Evolutionary conservation across 2,329 filamentous ascomycete species (phyloP).

Genomic region (Biscogniauxia marginata): DNA sequence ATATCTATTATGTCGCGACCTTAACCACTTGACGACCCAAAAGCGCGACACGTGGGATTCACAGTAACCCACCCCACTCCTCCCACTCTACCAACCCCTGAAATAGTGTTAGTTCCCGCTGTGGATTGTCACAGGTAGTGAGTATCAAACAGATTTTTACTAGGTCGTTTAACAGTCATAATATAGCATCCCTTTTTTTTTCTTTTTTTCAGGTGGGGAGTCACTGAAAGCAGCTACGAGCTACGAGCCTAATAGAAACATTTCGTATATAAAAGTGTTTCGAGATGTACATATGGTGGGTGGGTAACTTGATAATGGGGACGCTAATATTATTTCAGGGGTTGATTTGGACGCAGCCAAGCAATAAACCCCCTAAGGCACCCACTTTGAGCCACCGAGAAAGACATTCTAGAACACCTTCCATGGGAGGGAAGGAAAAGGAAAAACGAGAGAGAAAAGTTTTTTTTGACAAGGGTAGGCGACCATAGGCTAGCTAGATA

Average conservation of each 20-base stretch:
- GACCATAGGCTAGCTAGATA: background rate
- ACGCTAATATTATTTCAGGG: background rate
- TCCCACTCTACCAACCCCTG: background rate
- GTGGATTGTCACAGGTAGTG: background rate
- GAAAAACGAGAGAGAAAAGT: background rate
- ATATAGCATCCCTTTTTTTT: too few relatives aligned
- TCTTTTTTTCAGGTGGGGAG: too few relatives aligned
- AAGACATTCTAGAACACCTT: background rate
- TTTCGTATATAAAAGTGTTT: background rate
- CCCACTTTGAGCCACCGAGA: background rate
- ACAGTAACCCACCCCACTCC: background rate
- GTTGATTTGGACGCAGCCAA: background rate
- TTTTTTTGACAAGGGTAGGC: background rate
- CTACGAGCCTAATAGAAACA: background rate
- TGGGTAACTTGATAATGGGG: constrained; percentile 3
- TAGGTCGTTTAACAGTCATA: background rate
- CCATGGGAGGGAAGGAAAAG: background rate
- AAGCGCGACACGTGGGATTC: background rate
- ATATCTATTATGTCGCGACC: background rate
- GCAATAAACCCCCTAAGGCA: background rate
- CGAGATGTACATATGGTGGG: background rate
- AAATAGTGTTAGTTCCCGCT: background rate
- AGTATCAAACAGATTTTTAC: constrained; percentile 1
- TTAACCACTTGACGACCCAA: background rate
- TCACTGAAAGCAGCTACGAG: background rate